Conservation (phyloP, 306 rosid genomes). For the Cucumis hystrix region DNA sequence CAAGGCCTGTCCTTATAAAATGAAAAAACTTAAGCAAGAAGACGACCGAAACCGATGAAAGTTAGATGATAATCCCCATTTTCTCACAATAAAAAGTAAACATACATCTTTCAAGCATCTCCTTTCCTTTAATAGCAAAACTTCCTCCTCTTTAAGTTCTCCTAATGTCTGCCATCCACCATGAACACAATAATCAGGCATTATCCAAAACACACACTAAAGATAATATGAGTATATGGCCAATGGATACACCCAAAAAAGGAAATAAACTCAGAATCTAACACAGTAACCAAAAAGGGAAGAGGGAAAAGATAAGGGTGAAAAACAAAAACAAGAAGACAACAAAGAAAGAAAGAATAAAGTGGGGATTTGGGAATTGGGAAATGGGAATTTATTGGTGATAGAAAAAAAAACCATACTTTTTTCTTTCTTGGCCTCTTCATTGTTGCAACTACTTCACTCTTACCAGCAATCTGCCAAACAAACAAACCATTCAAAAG, state of each 20-base stretch:
- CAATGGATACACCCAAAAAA: neutral
- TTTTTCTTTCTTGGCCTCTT: constrained; percentile 56
- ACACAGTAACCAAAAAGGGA: neutral
- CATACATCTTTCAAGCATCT: constrained; percentile 54
- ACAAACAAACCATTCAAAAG: neutral
- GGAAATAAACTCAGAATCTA: neutral
- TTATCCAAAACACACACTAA: neutral
- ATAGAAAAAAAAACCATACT: constrained; percentile 20
- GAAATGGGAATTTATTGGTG: neutral
- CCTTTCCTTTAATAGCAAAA: constrained; percentile 50
- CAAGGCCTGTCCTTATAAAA: constrained; percentile 40
- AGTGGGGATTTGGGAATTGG: neutral
- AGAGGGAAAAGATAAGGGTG: neutral
- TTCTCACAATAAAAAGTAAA: neutral
- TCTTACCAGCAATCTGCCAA: constrained; percentile 27
- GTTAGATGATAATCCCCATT: neutral
- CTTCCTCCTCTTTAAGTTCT: constrained; percentile 78
- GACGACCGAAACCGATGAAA: neutral
- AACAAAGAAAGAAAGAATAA: neutral
- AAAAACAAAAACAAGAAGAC: neutral
- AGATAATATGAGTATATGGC: neutral
- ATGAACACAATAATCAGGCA: neutral
- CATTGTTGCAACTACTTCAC: constrained; percentile 15
- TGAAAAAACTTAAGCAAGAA: neutral
- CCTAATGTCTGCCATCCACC: constrained; percentile 53